Evolutionary conservation across 2,329 filamentous ascomycete genomes (phyloP), one percentile per base, ranked within the genome.

Genomic region (Emmonsia crescens): DNA sequence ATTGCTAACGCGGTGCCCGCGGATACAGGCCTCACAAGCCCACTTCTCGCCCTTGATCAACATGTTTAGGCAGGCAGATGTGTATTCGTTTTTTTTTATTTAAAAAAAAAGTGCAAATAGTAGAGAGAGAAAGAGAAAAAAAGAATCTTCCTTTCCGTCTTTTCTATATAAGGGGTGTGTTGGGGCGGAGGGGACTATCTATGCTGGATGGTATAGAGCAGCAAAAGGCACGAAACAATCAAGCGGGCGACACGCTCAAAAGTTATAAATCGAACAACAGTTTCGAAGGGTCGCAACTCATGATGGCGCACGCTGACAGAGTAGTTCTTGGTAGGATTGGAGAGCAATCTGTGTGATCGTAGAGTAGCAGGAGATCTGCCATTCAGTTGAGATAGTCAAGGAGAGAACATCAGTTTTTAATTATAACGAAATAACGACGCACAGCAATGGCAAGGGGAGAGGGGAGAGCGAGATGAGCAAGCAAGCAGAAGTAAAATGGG

Each of bases 1-100:
- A 75, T 94, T 96, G 87, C 92, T 97, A 74, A 99, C 94, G 75
- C 94, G 90, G 81, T 99, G 94, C 74, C 94, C 94, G 78, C 94
- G 89, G 75, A 99, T 91, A 80, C 94, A 99, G 79, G 92, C 92
- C 80, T 96, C 90, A 61, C 66, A 67, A 54, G 66, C 66, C 63
- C 63, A 67, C 56, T 67, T 67, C 60, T 67, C 66, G 49, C 66
- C 66, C 56, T 66, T 63, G 59, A 67, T 67, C 61, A 67, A 64
- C 66, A 67, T 67, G 21, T 55, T 14, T 29, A 14, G 14, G 42
- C 36, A n/a, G n/a, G 44, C 6, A 27, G 46, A 27, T 27, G 10
- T 48, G n/a, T 24, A 27, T 49, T 5, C 10, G 24, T 5, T 24
- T 16, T 44, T 27, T 49, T n/a, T n/a, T n/a, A n/a, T n/a, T n/a